Evolutionary conservation across 345 rosid genomes (phyloP), one percentile per base, ranked within the genome.

Genomic region (Eutrema japonicum): DNA sequence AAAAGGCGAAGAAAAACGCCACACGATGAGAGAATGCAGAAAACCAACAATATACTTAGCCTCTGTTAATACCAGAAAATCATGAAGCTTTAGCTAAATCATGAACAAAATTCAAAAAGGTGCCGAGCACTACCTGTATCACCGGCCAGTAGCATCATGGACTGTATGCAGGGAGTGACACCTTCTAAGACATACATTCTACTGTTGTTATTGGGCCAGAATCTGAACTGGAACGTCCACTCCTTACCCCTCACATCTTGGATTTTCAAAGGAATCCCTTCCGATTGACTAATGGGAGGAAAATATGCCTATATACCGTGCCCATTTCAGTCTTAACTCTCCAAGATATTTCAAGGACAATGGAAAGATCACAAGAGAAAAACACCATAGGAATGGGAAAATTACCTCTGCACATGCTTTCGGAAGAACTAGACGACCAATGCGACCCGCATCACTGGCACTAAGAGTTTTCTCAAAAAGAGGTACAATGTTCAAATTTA

Each of bases 111-210:
- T 50, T 58, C 11, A 58, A 7, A 55, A 54, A n/a, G 58, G 33
- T 70, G 47, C 55, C 2, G 54, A 51, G 71, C 10, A 65, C 32
- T 85, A 93, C 98, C 88, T 78, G 94, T 93, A 78, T 93, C 98
- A 50, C 97, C 97, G 26, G 98, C 98, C 76, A 55, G 85, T 52
- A 93, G 81, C 76, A 86, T 85, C 98, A 93, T 89, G 56, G 96
- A 84, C 72, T 93, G 97, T 74, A 93, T 91, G 85, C 98, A 93
- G 66, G 98, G 97, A 64, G 97, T 93, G 64, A 93, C 98, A 71
- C 98, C 98, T 76, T 93, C 98, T 77, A 93, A 83, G 58, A 91
- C 98, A 84, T 91, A 93, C 97, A 93, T 93, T 81, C 98, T 87
- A 74, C 98, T 93, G 54, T 93, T 93, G 88, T 93, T 93, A 79